These are phyloP conservation scores for Papiliotrema fonsecae DNA, from an alignment of 1,284 basidiomycete species.

Conservation along the genomic window DNA sequence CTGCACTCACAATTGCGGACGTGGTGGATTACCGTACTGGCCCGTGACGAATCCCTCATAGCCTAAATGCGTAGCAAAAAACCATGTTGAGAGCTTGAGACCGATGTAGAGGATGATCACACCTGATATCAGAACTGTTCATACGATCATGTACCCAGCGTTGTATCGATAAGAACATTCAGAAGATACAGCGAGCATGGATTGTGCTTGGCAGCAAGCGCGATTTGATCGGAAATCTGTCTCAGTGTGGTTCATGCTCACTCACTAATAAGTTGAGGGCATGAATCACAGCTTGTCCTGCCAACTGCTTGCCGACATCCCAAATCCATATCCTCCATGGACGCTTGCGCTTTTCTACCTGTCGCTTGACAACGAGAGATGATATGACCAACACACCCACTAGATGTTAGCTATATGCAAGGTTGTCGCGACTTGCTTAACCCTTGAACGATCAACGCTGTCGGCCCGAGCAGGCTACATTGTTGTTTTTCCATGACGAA, in stretches of 20 bases:
- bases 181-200: conserved; percentile 90
- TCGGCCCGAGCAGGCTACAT: conserved; percentile 51
- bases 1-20: conserved; percentile 26
- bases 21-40: conserved; percentile 75
- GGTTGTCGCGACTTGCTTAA: conserved; percentile 16
- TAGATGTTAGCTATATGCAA: conserved; percentile 35
- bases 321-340: conserved; percentile 92
- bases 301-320: conserved; percentile 86
- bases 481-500: conserved; percentile 3
- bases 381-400: conserved; percentile 84
- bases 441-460: conserved; percentile 47
- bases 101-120: conserved; percentile 78
- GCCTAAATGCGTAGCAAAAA: conserved; percentile 62
- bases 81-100: conserved; percentile 63
- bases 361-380: conserved; percentile 81
- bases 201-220: conserved; percentile 64
- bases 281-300: conserved; percentile 88
- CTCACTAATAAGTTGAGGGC: conserved; percentile 72
- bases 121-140: conserved; percentile 51
- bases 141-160: conserved; percentile 61
- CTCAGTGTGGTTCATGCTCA: background rate
- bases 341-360: conserved; percentile 75
- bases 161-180: conserved; percentile 91
- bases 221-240: conserved; percentile 51
- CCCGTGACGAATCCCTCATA: conserved; percentile 79